These are phyloP conservation scores for Diaporthe vexans DNA, from an alignment of 2,329 filamentous ascomycete genomes.

Conservation along the genomic window DNA sequence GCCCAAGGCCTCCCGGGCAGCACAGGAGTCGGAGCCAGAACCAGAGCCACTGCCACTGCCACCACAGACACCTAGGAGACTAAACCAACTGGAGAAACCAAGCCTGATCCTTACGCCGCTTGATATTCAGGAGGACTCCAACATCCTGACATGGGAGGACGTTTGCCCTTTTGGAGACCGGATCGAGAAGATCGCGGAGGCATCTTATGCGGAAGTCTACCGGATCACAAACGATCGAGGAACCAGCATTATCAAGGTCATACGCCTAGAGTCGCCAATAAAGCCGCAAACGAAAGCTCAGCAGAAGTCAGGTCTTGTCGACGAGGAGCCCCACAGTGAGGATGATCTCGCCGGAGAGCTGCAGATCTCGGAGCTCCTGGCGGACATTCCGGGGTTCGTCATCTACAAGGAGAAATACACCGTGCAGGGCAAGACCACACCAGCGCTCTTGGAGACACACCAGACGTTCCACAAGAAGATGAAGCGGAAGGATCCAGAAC, in stretches of 20 bases:
- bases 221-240: constrained; percentile 71
- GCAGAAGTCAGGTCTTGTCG: constrained; percentile 66
- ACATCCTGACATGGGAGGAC: constrained; percentile 68
- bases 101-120: neutral
- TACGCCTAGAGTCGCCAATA: constrained; percentile 71
- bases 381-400: constrained; percentile 75
- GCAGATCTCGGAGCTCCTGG: constrained; percentile 73
- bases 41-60: neutral
- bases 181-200: constrained; percentile 76
- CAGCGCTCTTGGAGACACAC: constrained; percentile 70
- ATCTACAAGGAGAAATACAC: constrained; percentile 76
- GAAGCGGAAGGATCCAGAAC: constrained; percentile 68
- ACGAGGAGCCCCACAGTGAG: constrained; percentile 70
- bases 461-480: constrained; percentile 67
- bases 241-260: constrained; percentile 76
- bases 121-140: neutral
- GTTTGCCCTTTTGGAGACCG: constrained; percentile 66
- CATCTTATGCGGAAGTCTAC: constrained; percentile 77
- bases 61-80: constrained; percentile 31
- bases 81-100: neutral
- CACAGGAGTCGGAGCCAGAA: neutral
- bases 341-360: constrained; percentile 71
- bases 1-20: neutral
- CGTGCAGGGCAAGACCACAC: constrained; percentile 68
- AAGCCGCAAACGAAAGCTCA: constrained; percentile 71